Conservation (phyloP, 805 yeast species). For the Wickerhamomyces hampshirensis region DNA sequence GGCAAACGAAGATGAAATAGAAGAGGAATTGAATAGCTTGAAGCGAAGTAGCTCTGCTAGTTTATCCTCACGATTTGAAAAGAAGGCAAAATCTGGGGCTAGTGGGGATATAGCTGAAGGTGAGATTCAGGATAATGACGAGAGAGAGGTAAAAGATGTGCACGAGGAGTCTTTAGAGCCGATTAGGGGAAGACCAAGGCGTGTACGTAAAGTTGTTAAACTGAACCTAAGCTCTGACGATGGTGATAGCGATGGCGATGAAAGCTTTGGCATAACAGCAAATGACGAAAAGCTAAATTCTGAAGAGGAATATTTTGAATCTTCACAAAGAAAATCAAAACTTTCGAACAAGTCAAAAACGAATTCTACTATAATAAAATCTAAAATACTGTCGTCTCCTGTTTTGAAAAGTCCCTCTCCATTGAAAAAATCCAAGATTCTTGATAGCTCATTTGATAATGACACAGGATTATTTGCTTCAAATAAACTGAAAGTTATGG, state of each 20-base stretch:
- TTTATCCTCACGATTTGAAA: not conserved
- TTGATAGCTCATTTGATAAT: conserved; percentile 21
- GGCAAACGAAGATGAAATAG: not conserved
- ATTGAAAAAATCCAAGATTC: conserved; percentile 15
- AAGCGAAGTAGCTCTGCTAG: not conserved
- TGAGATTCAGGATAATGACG: conserved; percentile 1
- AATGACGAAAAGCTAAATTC: conserved; percentile 15
- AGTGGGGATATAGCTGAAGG: conserved; percentile 2
- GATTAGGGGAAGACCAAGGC: conserved; percentile 7
- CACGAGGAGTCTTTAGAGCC: not conserved
- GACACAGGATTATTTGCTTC: conserved; percentile 16
- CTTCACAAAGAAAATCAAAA: conserved; percentile 5
- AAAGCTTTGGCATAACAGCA: conserved; percentile 22
- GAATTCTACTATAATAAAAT: not conserved
- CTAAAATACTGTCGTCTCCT: conserved; percentile 4
- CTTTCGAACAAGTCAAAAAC: conserved; percentile 2
- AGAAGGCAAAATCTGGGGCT: not conserved
- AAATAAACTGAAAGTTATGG: conserved; percentile 8
- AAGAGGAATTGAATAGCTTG: conserved; percentile 1
- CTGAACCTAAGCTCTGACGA: conserved; percentile 9
- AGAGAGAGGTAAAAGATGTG: not conserved
- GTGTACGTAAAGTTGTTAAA: conserved; percentile 10
- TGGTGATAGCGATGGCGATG: conserved; percentile 9
- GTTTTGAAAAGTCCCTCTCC: conserved; percentile 4
- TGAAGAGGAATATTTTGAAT: conserved; percentile 13